These are phyloP conservation scores for Orychophragmus violaceus DNA, from an alignment of 345 rosid species.

Conservation along the genomic window DNA sequence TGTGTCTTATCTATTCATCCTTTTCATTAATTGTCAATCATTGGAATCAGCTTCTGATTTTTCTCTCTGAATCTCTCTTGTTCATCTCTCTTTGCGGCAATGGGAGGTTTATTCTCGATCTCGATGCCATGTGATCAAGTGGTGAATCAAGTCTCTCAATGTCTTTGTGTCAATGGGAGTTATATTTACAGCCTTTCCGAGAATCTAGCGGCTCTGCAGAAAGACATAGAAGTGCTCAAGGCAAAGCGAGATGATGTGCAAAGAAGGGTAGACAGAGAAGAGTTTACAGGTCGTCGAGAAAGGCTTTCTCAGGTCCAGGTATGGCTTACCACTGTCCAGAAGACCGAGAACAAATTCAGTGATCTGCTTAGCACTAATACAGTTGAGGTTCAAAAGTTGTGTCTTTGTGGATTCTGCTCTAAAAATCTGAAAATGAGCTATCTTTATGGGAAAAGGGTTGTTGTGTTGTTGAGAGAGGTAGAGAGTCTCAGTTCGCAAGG, in stretches of 20 bases:
- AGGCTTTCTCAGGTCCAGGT: too few relatives aligned
- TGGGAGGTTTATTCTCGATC: not conserved
- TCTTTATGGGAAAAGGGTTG: too few relatives aligned
- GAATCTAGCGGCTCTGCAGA: not conserved
- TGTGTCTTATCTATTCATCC: too few relatives aligned
- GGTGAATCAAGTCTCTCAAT: not conserved
- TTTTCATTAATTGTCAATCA: not conserved
- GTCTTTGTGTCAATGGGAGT: not conserved
- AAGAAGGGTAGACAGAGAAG: not conserved
- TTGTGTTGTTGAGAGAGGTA: too few relatives aligned
- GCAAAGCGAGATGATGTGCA: not conserved
- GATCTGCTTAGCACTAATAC: not conserved
- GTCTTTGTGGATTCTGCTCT: not conserved
- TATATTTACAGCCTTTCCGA: not conserved
- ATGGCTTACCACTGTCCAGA: not conserved
- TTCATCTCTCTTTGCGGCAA: not conserved
- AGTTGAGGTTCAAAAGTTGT: not conserved
- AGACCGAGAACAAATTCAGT: not conserved
- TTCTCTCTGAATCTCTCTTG: not conserved
- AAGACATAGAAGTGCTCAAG: not conserved
- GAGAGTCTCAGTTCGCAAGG: too few relatives aligned
- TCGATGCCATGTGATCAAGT: not conserved
- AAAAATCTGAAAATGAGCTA: too few relatives aligned
- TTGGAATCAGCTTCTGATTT: not conserved
- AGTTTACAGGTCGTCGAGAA: not conserved